A percentile compares a stretch with the other conserved stretches of the same genome.
These are phyloP conservation scores for Elongisporangium senticosum DNA, from an alignment of 352 stramenopile genomes.

Conservation along the genomic window DNA sequence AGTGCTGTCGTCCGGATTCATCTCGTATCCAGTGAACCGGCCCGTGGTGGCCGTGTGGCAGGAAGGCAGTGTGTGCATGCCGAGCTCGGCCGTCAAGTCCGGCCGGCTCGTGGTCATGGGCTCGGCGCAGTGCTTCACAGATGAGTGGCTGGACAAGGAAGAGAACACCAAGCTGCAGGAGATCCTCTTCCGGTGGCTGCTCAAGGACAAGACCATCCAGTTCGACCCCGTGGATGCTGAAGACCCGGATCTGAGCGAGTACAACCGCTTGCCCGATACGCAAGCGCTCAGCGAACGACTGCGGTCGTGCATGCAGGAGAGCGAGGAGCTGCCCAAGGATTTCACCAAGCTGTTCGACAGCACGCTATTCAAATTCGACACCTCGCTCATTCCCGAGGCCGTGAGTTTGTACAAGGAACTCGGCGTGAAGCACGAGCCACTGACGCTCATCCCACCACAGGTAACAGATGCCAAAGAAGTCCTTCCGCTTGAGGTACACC, in stretches of 20 bases:
- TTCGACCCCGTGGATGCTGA: conserved; percentile 65
- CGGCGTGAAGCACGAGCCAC: conserved; percentile 92
- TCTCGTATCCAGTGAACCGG: conserved; percentile 95
- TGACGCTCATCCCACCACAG: conserved; percentile 92
- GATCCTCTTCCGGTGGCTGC: conserved; percentile 91
- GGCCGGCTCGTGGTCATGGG: conserved; percentile 87
- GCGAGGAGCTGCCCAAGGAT: conserved; percentile 91
- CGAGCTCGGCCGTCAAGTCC: conserved; percentile 42
- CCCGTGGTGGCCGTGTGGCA: conserved; percentile 89
- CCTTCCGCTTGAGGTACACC: not conserved
- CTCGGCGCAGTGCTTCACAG: conserved; percentile 90
- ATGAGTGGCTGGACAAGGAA: conserved; percentile 95
- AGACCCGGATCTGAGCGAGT: conserved; percentile 86
- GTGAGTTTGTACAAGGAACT: conserved; percentile 90
- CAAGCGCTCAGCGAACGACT: conserved; percentile 90
- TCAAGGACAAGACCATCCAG: conserved; percentile 76
- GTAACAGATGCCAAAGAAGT: conserved; percentile 11
- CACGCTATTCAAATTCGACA: conserved; percentile 93
- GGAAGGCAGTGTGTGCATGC: conserved; percentile 58
- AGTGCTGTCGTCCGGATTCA: conserved; percentile 90
- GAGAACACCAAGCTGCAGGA: conserved; percentile 92
- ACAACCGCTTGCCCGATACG: conserved; percentile 90
- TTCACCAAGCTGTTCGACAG: conserved; percentile 94
- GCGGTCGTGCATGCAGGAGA: conserved; percentile 93
- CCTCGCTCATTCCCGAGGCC: conserved; percentile 91